phyloP scores from a whole-genome alignment of 1,284 basidiomycete species.

The Trichosporon sp. region DNA sequence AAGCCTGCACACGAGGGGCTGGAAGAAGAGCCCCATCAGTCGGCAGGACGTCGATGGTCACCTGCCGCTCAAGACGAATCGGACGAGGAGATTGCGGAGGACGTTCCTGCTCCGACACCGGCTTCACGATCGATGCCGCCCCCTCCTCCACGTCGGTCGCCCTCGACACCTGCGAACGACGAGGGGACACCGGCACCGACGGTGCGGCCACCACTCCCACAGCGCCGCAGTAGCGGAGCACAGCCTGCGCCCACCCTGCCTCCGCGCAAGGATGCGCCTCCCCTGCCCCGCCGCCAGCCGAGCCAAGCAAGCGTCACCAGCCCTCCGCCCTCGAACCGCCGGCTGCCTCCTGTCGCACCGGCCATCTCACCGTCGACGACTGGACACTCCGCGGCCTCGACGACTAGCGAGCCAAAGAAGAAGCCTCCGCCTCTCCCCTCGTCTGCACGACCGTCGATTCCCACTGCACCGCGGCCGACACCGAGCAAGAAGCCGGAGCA shows the following conservation, averaged over 20 bases:
- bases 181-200: not conserved
- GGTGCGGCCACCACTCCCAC: not conserved
- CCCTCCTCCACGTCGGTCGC: not conserved
- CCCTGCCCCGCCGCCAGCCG: not conserved
- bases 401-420: not conserved
- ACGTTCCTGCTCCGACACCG: not conserved
- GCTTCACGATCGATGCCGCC: not conserved
- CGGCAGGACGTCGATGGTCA: not conserved
- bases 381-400: not conserved
- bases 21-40: not conserved
- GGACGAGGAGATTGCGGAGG: not conserved
- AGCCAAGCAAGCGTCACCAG: not conserved
- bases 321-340: not conserved
- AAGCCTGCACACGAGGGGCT: not conserved
- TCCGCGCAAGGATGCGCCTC: not conserved
- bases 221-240: not conserved
- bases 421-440: slow-evolving; percentile 1
- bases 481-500: not conserved
- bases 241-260: not conserved
- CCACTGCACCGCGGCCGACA: not conserved
- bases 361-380: not conserved
- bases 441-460: not conserved
- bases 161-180: not conserved
- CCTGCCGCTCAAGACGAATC: not conserved
- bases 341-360: not conserved